Evolutionary conservation across 352 stramenopile species (phyloP).

Genomic region (Pythium coloratum): DNA sequence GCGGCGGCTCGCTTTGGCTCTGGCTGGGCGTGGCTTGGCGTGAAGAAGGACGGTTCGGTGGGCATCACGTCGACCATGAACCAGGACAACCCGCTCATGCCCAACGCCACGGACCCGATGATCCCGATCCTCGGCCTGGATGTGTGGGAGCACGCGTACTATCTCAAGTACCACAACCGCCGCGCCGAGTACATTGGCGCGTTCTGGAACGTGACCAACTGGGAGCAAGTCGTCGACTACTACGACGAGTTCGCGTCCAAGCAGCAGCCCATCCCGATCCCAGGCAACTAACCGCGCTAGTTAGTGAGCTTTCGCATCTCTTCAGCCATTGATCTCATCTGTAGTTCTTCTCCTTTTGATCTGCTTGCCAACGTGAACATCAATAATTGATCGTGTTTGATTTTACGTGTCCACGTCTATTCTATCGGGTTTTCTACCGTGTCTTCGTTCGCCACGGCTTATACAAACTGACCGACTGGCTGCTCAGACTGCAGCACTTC

Average conservation of each 20-base stretch:
- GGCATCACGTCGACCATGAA: slow-evolving; percentile 89
- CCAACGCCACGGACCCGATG: slow-evolving; percentile 27
- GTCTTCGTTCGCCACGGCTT: neutral
- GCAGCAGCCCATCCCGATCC: slow-evolving; percentile 51
- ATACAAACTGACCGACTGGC: slow-evolving; percentile 11
- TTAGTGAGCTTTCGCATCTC: neutral
- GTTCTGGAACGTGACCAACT: slow-evolving; percentile 51
- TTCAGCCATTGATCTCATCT: no score
- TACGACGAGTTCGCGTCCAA: slow-evolving; percentile 61
- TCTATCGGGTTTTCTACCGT: slow-evolving; percentile 2
- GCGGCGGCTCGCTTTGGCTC: slow-evolving; percentile 55
- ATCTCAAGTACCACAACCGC: slow-evolving; percentile 57
- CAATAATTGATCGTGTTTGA: neutral
- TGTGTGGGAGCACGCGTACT: slow-evolving; percentile 56
- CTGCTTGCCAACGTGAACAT: no score
- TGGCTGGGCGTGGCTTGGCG: slow-evolving; percentile 60
- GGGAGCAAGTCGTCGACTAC: slow-evolving; percentile 51
- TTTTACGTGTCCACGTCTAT: neutral
- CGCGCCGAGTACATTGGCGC: slow-evolving; percentile 52
- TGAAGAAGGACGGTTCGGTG: slow-evolving; percentile 64
- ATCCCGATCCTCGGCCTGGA: slow-evolving; percentile 83
- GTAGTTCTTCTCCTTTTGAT: neutral
- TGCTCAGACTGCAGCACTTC: neutral
- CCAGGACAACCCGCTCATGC: slow-evolving; percentile 54
- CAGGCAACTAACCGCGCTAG: slow-evolving; percentile 28